Evolutionary conservation across 768 basidiomycete species (phyloP), one percentile per base, ranked within the genome.

Genomic region (Candolleomyces eurysporus): DNA sequence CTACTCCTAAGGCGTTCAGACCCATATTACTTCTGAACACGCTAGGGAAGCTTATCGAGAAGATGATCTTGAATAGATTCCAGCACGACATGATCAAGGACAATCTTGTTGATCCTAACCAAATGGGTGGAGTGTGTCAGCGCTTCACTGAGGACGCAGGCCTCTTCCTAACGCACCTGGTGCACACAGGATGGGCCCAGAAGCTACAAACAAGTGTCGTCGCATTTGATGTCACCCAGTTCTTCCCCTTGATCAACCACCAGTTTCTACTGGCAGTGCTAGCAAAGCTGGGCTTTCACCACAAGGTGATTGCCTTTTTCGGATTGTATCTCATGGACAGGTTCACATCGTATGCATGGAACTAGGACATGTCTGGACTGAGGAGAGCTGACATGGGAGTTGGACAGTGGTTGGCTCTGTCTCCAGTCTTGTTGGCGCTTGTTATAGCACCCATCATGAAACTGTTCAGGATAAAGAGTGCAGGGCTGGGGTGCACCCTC

Each of bases 131-230:
- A 14, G 53, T 62, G 8, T 53, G 57, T 0, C 64, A 68, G 42
- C 40, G 61, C 5, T 70, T 66, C 46, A 70, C 69, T 43, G 57
- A 65, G 39, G 66, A 70, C 36, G 60, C 66, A 19, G 65, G 69
- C 0, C 40, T 67, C 6, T 60, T 57, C 49, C 59, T 69, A 1
- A 67, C 63, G 1, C 67, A 70, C 57, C 32, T 66, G 1, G 61
- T 68, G 11, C 57, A 56, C 11, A 42, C 62, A 1, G 65, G 64
- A n/a, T 69, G 67, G 68, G 62, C 63, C 10, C 61, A 59, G n/a
- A 58, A 58, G 1, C 58, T 63, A 16, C 63, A 65, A 42, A 66
- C 61, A 2, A 64, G 63, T 40, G 59, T 61, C 26, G n/a, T 66
- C 6, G 31, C 60, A 2, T 63, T 63, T 59, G 58, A 60, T 2